Percentiles rank a stretch among this genome's conserved stretches.
These are phyloP conservation scores for Lachnellula hyalina DNA, from an alignment of 2,329 filamentous ascomycete genomes.

Conservation along the genomic window DNA sequence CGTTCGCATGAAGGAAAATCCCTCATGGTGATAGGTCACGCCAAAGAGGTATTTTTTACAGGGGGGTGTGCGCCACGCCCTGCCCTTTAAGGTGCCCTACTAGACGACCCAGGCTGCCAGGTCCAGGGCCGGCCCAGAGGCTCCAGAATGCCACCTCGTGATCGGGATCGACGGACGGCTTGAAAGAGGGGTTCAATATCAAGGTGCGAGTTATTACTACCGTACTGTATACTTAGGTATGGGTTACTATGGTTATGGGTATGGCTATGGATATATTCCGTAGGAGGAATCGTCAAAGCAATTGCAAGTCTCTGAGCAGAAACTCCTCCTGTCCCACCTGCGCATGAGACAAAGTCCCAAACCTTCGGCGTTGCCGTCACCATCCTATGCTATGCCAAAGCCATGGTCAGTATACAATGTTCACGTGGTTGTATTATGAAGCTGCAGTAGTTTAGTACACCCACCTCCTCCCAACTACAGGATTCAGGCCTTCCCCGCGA, in stretches of 20 bases:
- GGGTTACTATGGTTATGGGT: too few species aligned
- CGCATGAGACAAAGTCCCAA: not conserved
- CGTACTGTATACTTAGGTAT: too few species aligned
- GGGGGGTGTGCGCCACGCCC: not conserved
- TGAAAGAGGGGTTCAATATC: not conserved
- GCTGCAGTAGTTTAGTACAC: slow-evolving; percentile 11
- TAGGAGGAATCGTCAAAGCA: not conserved
- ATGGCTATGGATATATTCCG: not conserved
- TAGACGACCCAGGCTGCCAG: not conserved
- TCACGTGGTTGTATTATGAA: slow-evolving; percentile 5
- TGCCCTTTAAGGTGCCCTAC: not conserved
- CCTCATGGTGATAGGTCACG: slow-evolving; percentile 1
- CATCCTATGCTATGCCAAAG: not conserved
- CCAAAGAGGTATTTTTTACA: not conserved
- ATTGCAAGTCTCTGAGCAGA: not conserved
- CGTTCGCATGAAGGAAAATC: not conserved
- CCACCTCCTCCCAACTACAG: not conserved
- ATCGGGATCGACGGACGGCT: not conserved
- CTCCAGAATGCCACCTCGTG: slow-evolving; percentile 1
- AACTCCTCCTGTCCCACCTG: not conserved
- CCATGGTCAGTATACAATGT: slow-evolving; percentile 2
- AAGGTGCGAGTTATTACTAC: not conserved
- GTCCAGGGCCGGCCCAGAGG: not conserved
- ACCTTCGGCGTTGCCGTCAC: not conserved
- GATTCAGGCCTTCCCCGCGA: slow-evolving; percentile 2